Conservation (phyloP, 768 basidiomycete species). For the Tricholoma saponaceum region DNA sequence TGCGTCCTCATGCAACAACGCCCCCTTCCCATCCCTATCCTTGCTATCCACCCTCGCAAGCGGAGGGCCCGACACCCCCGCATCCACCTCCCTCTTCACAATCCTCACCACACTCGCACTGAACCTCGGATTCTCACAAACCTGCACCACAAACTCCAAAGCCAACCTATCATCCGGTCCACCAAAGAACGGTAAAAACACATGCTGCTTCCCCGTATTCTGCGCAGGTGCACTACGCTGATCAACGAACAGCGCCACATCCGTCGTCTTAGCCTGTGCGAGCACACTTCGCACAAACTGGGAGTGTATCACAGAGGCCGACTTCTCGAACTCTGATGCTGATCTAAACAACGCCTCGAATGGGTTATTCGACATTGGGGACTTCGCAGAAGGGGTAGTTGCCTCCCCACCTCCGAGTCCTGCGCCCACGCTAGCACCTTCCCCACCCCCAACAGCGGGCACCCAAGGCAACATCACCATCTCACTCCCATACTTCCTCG, state of each 20-base stretch:
- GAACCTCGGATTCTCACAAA: conserved; percentile 66
- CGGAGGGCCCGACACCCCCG: conserved; percentile 16
- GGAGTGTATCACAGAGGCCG: conserved; percentile 60
- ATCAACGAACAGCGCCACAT: conserved; percentile 86
- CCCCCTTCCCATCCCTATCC: conserved; percentile 19
- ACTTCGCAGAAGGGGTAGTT: conserved; percentile 11
- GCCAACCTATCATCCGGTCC: conserved; percentile 48
- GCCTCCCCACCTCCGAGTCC: conserved; percentile 1
- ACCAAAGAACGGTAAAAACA: conserved; percentile 41
- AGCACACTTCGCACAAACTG: conserved; percentile 85
- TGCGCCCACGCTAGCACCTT: too few species aligned
- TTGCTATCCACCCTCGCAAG: conserved; percentile 21
- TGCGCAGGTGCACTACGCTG: conserved; percentile 27
- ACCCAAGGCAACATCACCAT: conserved; percentile 85
- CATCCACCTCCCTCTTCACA: conserved; percentile 39
- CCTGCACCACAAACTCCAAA: conserved; percentile 77
- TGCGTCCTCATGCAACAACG: conserved; percentile 22
- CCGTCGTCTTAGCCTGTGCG: conserved; percentile 50
- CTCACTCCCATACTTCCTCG: conserved; percentile 53
- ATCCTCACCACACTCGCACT: conserved; percentile 75
- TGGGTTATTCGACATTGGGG: conserved; percentile 43
- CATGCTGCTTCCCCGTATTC: conserved; percentile 43
- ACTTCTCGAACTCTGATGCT: conserved; percentile 25
- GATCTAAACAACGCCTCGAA: conserved; percentile 66
- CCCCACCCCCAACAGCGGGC: conserved; percentile 29